Evolutionary conservation across 768 basidiomycete species (phyloP).

Genomic region (Tylopilus subfusipes): DNA sequence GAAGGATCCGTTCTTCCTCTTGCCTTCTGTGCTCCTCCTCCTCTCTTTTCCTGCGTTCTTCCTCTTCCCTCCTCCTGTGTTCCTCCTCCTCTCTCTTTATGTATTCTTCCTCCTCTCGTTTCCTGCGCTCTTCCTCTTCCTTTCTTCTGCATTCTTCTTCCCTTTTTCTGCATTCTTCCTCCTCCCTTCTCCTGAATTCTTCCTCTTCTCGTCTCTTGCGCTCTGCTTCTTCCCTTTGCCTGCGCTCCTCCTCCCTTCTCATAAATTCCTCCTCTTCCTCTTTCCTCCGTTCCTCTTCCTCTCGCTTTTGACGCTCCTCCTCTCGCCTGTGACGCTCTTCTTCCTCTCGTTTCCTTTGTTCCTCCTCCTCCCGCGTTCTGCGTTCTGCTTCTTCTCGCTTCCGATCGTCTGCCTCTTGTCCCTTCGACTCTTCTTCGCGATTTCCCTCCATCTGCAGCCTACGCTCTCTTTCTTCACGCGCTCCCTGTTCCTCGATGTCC

Average conservation of each 20-base stretch:
- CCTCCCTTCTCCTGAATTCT: conserved; percentile 19
- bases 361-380: not conserved
- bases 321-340: conserved; percentile 6
- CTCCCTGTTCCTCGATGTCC: not conserved
- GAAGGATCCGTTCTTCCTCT: conserved; percentile 37
- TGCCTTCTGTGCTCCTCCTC: conserved; percentile 10
- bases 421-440: not conserved
- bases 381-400: not conserved
- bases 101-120: conserved; percentile 34
- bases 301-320: conserved; percentile 3
- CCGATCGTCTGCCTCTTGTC: not conserved
- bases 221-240: not conserved
- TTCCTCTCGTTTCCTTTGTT: conserved; percentile 24
- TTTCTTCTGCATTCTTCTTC: conserved; percentile 11
- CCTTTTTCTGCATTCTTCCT: conserved; percentile 42
- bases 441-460: not conserved
- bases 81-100: conserved; percentile 35
- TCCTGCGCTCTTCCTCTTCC: conserved; percentile 39
- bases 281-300: not conserved
- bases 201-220: not conserved
- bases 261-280: not conserved
- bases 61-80: conserved; percentile 27
- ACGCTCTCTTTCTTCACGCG: not conserved
- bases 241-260: not conserved
- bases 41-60: conserved; percentile 9